Evolutionary conservation across 2,329 filamentous ascomycete species (phyloP), one percentile per base, ranked within the genome.

Genomic region (Clarireedia hainanense): DNA sequence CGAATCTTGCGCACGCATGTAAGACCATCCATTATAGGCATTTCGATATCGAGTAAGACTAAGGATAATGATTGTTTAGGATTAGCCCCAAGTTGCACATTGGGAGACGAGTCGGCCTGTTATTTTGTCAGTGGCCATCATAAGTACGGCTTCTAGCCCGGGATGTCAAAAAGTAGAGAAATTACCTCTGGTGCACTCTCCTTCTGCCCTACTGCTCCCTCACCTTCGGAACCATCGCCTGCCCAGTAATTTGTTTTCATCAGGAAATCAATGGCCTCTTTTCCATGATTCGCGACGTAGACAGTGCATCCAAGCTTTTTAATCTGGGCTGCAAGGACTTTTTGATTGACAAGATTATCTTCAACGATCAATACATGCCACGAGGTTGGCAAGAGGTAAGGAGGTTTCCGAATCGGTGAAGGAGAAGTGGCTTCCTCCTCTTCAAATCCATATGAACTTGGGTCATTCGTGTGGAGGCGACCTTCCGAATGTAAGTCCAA

Each of bases 21-120:
- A 69, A 88, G 80, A 37, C 88, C 88, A 64, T 91, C 86, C 88
- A 91, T 90, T 47, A 90, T 79, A 1, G 88, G 88, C 88, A 91
- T 91, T 65, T 90, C 86, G 50, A 90, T 76, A 65, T 91, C 88
- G 86, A 91, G 90, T 4, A 91, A 70, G 7, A 91, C 83, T 47
- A 89, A 76, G 14, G 80, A 82, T 23, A 88, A 77, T n/a, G 12
- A 30, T 14, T 5, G 49, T 36, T 36, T 43, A 47, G 80, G 75
- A 14, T 75, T 69, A 1, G 17, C 36, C 23, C 27, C 42, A 1
- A 10, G 30, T 14, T 34, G 30, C 10, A 6, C 0, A 12, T 12
- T 12, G 30, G 30, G 30, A 34, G 10, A 34, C 10, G 12, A 12
- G 30, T 12, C 30, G 3, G 10, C 30, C 30, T 34, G 30, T 34